Evolutionary conservation across 805 yeast species (phyloP), one percentile per base, ranked within the genome.

Genomic region (Starmerella sirachaensis): DNA sequence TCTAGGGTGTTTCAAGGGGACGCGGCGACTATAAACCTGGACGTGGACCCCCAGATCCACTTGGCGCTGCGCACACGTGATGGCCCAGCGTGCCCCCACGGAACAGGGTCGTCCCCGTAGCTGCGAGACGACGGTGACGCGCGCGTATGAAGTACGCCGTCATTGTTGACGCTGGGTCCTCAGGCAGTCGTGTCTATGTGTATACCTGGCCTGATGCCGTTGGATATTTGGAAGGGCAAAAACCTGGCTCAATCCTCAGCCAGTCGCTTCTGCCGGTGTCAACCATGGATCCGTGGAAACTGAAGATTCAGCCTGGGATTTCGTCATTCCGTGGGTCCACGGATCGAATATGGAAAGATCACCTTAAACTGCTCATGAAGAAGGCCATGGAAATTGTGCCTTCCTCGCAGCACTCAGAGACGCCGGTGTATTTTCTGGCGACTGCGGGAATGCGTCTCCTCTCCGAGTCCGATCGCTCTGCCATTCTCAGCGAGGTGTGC

Each of bases 381-480:
- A 74, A 74, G 55, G 96, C 95, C 0, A 70, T 73, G 48, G 56
- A 60, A 4, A 69, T 79, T 17, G 73, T 91, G 6, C 97, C 97
- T 0, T 51, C 54, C 21, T 68, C 67, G 0, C 64, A 70, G 38
- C 72, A 74, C 47, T 43, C 56, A 1, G 70, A 71, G 4, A 88
- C 97, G 0, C 97, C 98, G 0, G 69, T 91, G 1, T 91, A 75
- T 49, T 72, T 91, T n/a, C 72, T 82, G 48, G 93, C 97, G 3
- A 91, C 98, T 0, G 98, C 98, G 5, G 98, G 98, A 2, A 84
- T 91, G 94, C 69, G 98, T 45, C 61, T 91, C 29, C 55, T 88
- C 31, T 72, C 78, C 0, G 63, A 65, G 23, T 56, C 60, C 13
- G 69, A 71, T 33, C 76, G 76, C 44, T 52, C 63, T 7, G 61